Evolutionary conservation across 768 basidiomycete species (phyloP).

Genomic region (Lactifluus hygrophoroides): DNA sequence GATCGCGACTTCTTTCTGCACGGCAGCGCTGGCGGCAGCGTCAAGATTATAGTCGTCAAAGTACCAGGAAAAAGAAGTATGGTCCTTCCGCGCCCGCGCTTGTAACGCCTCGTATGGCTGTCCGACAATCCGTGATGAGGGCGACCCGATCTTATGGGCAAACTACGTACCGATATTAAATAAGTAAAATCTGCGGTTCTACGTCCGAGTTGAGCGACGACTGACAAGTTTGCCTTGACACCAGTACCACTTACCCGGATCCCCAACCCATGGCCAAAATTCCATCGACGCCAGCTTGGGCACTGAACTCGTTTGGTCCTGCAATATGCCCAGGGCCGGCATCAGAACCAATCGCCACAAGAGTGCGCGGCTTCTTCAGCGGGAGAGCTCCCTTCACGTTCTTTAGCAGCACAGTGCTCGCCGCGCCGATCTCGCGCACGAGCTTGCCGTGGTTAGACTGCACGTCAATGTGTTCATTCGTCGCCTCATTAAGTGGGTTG

Average conservation of each 20-base stretch:
- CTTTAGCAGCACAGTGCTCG: constrained; percentile 70
- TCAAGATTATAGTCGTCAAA: constrained; percentile 60
- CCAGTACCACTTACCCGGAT: constrained; percentile 38
- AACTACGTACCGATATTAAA: constrained; percentile 52
- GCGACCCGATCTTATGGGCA: not conserved
- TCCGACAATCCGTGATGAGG: not conserved
- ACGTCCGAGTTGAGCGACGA: constrained; percentile 13
- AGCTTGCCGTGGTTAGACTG: constrained; percentile 58
- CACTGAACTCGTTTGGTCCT: constrained; percentile 43
- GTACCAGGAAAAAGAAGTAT: constrained; percentile 57
- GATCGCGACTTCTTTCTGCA: constrained; percentile 40
- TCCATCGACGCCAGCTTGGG: constrained; percentile 40
- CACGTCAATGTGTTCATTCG: constrained; percentile 58
- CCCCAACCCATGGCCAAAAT: constrained; percentile 92
- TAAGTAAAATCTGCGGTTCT: constrained; percentile 71
- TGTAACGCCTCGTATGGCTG: constrained; percentile 81
- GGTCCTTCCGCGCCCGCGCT: constrained; percentile 53
- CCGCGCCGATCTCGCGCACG: constrained; percentile 65
- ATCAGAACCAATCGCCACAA: constrained; percentile 54
- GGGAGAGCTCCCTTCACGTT: constrained; percentile 53
- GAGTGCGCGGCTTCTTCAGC: constrained; percentile 46
- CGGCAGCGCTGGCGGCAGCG: constrained; percentile 35
- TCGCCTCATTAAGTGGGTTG: constrained; percentile 38
- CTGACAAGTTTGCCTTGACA: not conserved
- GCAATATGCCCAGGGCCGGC: constrained; percentile 32